Evolutionary conservation across 208 protist genomes (phyloP), one percentile per base, ranked within the genome.

Genomic region (Herpetomonas samuelpessoai): DNA sequence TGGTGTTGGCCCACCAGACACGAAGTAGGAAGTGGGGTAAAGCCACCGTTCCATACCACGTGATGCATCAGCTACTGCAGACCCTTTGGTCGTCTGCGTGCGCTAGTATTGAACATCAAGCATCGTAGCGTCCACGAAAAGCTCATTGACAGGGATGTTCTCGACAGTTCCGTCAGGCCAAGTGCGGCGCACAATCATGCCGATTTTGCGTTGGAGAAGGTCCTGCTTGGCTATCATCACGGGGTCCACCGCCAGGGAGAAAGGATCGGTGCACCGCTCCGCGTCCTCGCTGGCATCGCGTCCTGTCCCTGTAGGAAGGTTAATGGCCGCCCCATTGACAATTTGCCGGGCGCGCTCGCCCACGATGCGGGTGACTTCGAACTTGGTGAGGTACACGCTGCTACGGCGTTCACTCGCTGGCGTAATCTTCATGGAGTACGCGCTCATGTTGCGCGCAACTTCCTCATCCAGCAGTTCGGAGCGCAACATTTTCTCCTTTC

Each of bases 201-300:
- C 76, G 54, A 96, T 93, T 27, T 51, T 58, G 1, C 73, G 60
- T 49, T 91, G 76, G 39, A 92, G 35, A 9, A 96, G 71, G 35
- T 96, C 86, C 26, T 84, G 73, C 69, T 96, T 96, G 26, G 86
- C 86, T 68, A 93, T 86, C 62, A 86, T 79, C n/a, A 96, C 71
- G 4, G 90, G 90, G 51, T 96, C 90, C 39, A 92, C 84, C 0
- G 74, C 67, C 0, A 78, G 68, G 3, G 88, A 86, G 44, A 78
- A 66, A 18, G 88, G 74, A 51, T 95, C 74, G 10, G 69, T 45
- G 61, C 83, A 93, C 21, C 81, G 80, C 68, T 93, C 83, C 0
- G 87, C 87, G 10, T 62, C 67, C 18, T 86, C 79, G 24, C 69
- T 58, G 4, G 74, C 67, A 44, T 81, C 79, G 10, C 67, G 50